These are phyloP conservation scores for Pseudophaeomoniella oleicola DNA, from an alignment of 2,329 filamentous ascomycete species.

Conservation along the genomic window DNA sequence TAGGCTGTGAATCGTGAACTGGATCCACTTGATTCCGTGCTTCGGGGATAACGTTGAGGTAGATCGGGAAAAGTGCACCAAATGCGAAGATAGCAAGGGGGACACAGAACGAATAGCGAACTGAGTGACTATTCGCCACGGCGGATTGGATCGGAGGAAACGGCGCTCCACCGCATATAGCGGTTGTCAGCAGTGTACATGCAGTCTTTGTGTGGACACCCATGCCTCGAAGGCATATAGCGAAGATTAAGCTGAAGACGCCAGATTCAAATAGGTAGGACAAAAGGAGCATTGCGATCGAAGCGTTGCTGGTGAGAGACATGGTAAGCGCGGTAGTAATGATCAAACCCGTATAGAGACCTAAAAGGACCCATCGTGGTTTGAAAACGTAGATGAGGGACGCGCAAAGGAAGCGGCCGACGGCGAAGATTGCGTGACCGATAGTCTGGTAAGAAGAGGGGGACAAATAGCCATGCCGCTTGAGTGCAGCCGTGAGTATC, in stretches of 20 bases:
- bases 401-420: conserved; percentile 43
- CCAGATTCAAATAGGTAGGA: conserved; percentile 47
- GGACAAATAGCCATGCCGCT: conserved; percentile 16
- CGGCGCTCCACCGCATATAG: conserved; percentile 38
- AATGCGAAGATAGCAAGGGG: conserved; percentile 36
- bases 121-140: conserved; percentile 16
- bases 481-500: conserved; percentile 26
- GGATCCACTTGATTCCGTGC: conserved; percentile 38
- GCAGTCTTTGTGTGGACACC: conserved; percentile 44
- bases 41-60: conserved; percentile 33
- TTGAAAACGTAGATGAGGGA: conserved; percentile 38
- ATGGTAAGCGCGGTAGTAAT: conserved; percentile 37
- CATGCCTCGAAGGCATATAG: conserved; percentile 42
- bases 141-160: conserved; percentile 39
- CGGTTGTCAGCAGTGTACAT: conserved; percentile 36
- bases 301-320: conserved; percentile 27
- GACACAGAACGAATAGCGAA: conserved; percentile 37
- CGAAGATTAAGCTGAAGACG: conserved; percentile 44
- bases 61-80: conserved; percentile 38
- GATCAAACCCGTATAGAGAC: conserved; percentile 38
- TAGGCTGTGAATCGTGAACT: conserved; percentile 15
- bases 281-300: conserved; percentile 34
- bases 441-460: conserved; percentile 35
- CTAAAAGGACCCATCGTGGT: conserved; percentile 41
- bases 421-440: conserved; percentile 42